Evolutionary conservation across 2,329 filamentous ascomycete species (phyloP), one percentile per base, ranked within the genome.

Genomic region (Penicillium sp.): DNA sequence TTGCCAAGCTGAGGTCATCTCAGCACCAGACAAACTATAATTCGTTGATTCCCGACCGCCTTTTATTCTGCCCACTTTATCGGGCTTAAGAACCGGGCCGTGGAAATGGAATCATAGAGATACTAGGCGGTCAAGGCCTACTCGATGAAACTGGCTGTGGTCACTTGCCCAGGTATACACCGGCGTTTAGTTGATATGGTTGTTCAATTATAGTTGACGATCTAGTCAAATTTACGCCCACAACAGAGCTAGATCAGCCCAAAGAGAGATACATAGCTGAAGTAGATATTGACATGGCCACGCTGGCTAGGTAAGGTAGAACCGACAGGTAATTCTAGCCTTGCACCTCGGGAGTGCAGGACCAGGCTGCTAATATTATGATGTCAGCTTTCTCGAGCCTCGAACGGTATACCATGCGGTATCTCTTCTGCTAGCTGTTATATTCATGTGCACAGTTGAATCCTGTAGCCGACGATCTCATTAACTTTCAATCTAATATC

Each of bases 1-100:
- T 19, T 21, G n/a, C 22, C 24, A 53, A 38, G 22, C 51, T 54
- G 53, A 56, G 53, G 51, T 56, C 54, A 56, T 56, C 28, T 24
- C 35, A 48, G 47, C 44, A 54, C 46, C 13, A 43, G 21, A 17
- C 32, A 35, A 35, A 37, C 26, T 44, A 32, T 37, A 42, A 33
- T 44, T 49, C 32, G 46, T 8, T 9, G 26, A 44, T 32, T 3
- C 1, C n/a, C 9, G 46, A 49, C 46, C 46, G 46, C 46, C 15
- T 24, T 44, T 15, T 8, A 37, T 48, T 48, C 32, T 48, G 46
- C 46, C 39, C 1, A 15, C 1, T n/a, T 10, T 43, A 24, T 24
- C 22, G 22, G 6, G 22, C 22, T 24, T 7, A 7, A 2, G 22
- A 24, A 24, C 3, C 6, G 3, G 22, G 17, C 17, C 22, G 7